Evolutionary conservation across 2,329 filamentous ascomycete species (phyloP).

Genomic region (Stagonosporopsis rhizophila): DNA sequence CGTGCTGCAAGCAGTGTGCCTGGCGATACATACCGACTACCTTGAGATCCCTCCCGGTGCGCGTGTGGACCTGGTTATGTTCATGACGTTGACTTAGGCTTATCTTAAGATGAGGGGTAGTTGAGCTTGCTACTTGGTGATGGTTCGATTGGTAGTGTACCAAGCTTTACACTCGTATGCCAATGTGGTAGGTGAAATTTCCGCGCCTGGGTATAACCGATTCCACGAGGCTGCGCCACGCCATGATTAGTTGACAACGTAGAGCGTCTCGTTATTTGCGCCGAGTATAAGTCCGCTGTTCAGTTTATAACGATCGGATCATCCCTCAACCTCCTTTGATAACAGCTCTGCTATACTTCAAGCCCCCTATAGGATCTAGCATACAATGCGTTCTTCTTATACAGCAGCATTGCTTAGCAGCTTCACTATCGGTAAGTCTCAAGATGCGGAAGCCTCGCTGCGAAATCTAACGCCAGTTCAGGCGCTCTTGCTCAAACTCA

Average conservation of each 20-base stretch:
- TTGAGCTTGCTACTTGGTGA: neutral
- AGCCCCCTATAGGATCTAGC: neutral
- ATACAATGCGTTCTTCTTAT: conserved; percentile 1
- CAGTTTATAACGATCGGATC: conserved; percentile 1
- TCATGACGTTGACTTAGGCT: neutral
- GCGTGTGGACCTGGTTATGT: neutral
- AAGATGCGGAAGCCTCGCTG: too few relatives aligned
- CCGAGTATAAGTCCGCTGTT: conserved; percentile 12
- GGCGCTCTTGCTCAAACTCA: conserved; percentile 15
- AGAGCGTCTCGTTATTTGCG: neutral
- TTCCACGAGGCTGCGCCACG: conserved; percentile 8
- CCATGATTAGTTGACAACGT: conserved; percentile 6
- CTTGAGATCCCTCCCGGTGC: neutral
- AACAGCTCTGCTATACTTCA: neutral
- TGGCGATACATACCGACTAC: neutral
- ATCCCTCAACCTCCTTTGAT: neutral
- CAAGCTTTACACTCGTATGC: conserved; percentile 1
- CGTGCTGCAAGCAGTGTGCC: conserved; percentile 4
- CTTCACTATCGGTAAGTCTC: conserved; percentile 5
- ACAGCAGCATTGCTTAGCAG: neutral
- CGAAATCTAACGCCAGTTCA: neutral
- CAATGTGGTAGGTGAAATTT: conserved; percentile 7
- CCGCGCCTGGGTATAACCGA: conserved; percentile 10
- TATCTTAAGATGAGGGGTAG: conserved; percentile 5
- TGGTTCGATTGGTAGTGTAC: conserved; percentile 3